Evolutionary conservation across 176 grass and related monocot genomes (phyloP).

Genomic region (Avena atlantica): DNA sequence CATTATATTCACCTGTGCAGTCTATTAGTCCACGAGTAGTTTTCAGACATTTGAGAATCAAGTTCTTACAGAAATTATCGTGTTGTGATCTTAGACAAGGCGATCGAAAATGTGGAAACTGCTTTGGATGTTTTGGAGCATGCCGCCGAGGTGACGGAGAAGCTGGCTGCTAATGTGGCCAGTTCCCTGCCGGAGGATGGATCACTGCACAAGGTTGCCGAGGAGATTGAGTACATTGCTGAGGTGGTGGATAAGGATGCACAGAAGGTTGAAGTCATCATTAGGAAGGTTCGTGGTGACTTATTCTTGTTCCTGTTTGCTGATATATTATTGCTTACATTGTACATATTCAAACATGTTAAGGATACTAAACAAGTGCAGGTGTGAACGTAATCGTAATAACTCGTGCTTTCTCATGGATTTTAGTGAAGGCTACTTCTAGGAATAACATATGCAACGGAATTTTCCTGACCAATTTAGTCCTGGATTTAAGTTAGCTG

Average conservation of each 20-base stretch:
- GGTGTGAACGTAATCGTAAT: not conserved
- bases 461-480: constrained; percentile 7
- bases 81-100: constrained; percentile 55
- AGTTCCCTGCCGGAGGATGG: constrained; percentile 49
- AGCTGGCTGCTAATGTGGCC: constrained; percentile 61
- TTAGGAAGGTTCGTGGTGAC: constrained; percentile 65
- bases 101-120: constrained; percentile 54
- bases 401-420: not conserved
- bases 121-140: constrained; percentile 63
- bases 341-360: constrained; percentile 10
- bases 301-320: not conserved
- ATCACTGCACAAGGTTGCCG: constrained; percentile 48
- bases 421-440: not conserved
- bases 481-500: not conserved
- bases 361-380: not conserved
- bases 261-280: constrained; percentile 64
- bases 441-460: not conserved
- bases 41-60: constrained; percentile 2
- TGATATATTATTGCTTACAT: not conserved
- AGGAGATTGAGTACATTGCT: constrained; percentile 74
- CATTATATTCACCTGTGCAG: not conserved
- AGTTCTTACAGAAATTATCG: not conserved
- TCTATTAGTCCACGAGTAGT: not conserved
- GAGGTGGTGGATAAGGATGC: constrained; percentile 74
- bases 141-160: constrained; percentile 67